Evolutionary conservation across 495 filamentous ascomycete genomes (phyloP), one percentile per base, ranked within the genome.

Genomic region (Aspergillus panamensis): DNA sequence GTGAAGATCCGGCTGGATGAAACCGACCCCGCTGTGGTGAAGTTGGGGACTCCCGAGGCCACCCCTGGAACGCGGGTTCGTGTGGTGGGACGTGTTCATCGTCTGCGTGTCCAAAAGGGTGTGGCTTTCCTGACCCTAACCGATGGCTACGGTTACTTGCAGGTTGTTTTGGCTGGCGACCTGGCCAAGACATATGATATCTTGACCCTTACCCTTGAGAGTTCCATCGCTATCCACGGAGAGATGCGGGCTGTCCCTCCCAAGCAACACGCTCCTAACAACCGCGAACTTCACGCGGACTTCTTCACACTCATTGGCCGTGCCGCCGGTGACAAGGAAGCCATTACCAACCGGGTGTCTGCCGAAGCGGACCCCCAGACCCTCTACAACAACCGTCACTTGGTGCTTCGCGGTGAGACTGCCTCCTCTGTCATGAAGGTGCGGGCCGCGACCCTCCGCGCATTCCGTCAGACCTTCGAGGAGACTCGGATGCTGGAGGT

Each of bases 121-220:
- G 82, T 90, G 43, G 84, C 91, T 43, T 98, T 98, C 73, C 75
- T 97, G 61, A 93, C 87, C 10, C 77, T 98, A 35, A 77, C 85
- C 65, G 94, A 97, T 65, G 94, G 94, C 39, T 93, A 93, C 63
- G 93, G 93, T 20, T 85, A 87, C 63, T 76, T 99, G 58, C 93
- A 97, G 79, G 95, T 91, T 61, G 81, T 98, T 61, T 70, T 99
- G 62, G 83, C 89, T 1, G 91, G 91, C 30, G 81, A 88, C 45
- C 77, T 99, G 63, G 87, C 90, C 62, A 94, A 91, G 78, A 94
- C 90, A 29, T 95, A 96, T 78, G 92, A 97, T 72, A 89, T 90
- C 50, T 73, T 96, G 63, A 90, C 87, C 17, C 84, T 99, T 54
- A 92, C 92, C 30, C 84, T 87, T 53, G 95, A 93, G 71, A 96